Evolutionary conservation across 495 filamentous ascomycete species (phyloP).

Genomic region (Aspergillus leporis): DNA sequence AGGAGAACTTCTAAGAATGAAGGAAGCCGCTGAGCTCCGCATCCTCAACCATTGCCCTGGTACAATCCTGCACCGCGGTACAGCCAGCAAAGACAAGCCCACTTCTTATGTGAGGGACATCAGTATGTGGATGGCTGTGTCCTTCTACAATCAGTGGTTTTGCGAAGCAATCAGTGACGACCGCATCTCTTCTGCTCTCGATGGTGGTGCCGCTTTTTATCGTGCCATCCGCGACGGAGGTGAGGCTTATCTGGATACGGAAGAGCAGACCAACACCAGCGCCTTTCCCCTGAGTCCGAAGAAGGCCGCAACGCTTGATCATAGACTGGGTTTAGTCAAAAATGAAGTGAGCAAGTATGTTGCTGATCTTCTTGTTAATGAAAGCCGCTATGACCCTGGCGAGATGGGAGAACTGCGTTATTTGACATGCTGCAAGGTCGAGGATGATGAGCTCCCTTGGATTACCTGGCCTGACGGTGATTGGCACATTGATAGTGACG

Average conservation of each 20-base stretch:
- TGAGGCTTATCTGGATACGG: constrained; percentile 23
- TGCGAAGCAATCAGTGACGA: constrained; percentile 15
- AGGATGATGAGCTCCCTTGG: constrained; percentile 34
- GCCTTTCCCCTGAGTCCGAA: constrained; percentile 29
- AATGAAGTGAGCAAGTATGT: constrained; percentile 24
- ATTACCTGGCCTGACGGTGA: background rate
- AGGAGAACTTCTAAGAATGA: background rate
- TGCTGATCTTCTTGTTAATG: constrained; percentile 22
- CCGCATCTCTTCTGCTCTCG: constrained; percentile 20
- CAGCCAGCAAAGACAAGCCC: constrained; percentile 15
- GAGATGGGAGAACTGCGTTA: constrained; percentile 27
- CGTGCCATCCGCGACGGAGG: constrained; percentile 23
- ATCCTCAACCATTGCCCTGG: constrained; percentile 16
- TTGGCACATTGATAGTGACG: background rate
- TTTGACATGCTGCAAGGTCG: constrained; percentile 37
- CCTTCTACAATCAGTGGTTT: constrained; percentile 33
- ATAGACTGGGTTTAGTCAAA: constrained; percentile 50
- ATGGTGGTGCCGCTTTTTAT: constrained; percentile 37
- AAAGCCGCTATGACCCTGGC: constrained; percentile 18
- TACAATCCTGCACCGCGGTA: background rate
- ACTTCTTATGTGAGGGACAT: constrained; percentile 27
- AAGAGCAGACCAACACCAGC: constrained; percentile 10
- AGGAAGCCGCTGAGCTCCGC: constrained; percentile 22
- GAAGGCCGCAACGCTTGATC: constrained; percentile 32
- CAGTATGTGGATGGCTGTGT: constrained; percentile 34